Evolutionary conservation across 1,139 yeast genomes (phyloP), one percentile per base, ranked within the genome.

Genomic region (Saccharomycopsis phalli): DNA sequence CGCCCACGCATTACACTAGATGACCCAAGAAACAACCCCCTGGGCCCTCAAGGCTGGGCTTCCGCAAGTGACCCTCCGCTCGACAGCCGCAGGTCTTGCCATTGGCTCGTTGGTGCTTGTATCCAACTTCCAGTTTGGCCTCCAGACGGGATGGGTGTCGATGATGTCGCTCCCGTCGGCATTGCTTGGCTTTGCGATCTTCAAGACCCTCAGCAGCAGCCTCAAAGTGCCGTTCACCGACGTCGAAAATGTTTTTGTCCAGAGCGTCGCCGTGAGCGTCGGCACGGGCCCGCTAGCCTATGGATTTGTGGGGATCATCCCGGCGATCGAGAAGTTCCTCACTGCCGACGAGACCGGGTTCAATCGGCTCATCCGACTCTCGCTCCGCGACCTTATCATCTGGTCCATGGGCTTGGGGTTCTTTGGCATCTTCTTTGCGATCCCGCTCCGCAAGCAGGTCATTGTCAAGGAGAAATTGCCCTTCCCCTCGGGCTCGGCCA

Each of bases 101-200:
- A 83, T 87, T 10, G 96, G 97, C 0, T 72, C 95, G 0, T 61
- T 88, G 23, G 88, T 88, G 22, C 65, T 88, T 29, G 64, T 87
- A 18, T 84, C 95, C 2, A 91, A 91, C 58, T 91, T 91, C 63
- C 97, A 88, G 56, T 91, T 91, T 58, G 98, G 98, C 1, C 66
- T 91, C 22, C 98, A 91, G 55, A 88, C 96, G 0, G 98, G 98
- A 1, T 91, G 98, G 98, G 96, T 91, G 2, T 86, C 95, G 6
- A 91, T 91, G 98, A 91, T 91, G 98, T 82, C 95, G n/a, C 65
- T 91, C 42, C 97, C 98, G 0, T 81, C 95, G 4, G 95, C 97
- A 0, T 61, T 91, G 39, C 60, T 91, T 18, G 96, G 94, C 1
- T 88, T 76, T 59, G 83, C 95, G 0, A 63, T 81, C 19, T 91